These are phyloP conservation scores for Babesia bigemina DNA, from an alignment of 169 alveolate genomes.

Conservation along the genomic window DNA sequence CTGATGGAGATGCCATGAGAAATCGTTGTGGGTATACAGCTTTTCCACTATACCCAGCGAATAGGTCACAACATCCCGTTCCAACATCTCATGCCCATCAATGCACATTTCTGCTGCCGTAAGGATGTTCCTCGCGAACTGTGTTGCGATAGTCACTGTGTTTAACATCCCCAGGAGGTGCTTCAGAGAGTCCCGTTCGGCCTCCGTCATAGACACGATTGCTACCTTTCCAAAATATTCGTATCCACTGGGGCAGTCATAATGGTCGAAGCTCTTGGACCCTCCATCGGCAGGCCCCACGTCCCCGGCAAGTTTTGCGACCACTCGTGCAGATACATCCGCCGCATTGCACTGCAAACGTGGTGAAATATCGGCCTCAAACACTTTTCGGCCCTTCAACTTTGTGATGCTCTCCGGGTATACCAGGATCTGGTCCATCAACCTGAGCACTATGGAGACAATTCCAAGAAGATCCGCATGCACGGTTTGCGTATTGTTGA, in stretches of 20 bases:
- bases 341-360: background rate
- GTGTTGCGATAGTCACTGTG: constrained; percentile 16
- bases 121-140: constrained; percentile 21
- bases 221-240: constrained; percentile 32
- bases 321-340: background rate
- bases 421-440: constrained; percentile 28
- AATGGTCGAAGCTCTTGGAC: background rate
- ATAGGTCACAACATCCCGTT: constrained; percentile 9
- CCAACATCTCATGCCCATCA: background rate
- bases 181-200: constrained; percentile 20
- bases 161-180: constrained; percentile 22
- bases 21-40: constrained; percentile 53
- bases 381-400: background rate
- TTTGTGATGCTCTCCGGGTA: constrained; percentile 32
- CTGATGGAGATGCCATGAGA: constrained; percentile 36
- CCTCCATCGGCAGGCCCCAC: background rate
- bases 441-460: constrained; percentile 23
- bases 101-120: constrained; percentile 3
- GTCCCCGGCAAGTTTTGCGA: background rate
- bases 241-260: constrained; percentile 9
- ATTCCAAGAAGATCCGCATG: background rate
- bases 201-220: constrained; percentile 15
- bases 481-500: background rate
- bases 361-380: constrained; percentile 1
- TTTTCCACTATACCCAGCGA: constrained; percentile 15